These are phyloP conservation scores for Sapria himalayana DNA, from an alignment of 345 rosid genomes.

Conservation along the genomic window DNA sequence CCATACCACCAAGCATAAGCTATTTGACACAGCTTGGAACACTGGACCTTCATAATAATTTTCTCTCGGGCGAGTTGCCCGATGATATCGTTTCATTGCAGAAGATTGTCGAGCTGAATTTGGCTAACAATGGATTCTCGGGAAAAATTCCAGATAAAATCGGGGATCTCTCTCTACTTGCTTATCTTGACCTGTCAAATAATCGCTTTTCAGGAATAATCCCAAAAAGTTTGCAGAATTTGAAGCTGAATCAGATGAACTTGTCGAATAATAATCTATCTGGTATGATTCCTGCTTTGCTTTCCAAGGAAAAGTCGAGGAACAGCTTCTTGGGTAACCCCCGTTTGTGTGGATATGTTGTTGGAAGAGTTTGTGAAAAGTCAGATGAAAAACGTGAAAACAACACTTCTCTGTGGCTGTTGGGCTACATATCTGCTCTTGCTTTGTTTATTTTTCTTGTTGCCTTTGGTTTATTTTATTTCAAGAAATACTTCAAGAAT, in stretches of 20 bases:
- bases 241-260: constrained; percentile 83
- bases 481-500: constrained; percentile 46
- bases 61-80: constrained; percentile 54
- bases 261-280: constrained; percentile 52
- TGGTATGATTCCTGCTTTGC: constrained; percentile 52
- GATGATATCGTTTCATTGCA: constrained; percentile 36
- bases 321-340: constrained; percentile 66
- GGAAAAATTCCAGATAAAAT: constrained; percentile 54
- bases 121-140: constrained; percentile 36
- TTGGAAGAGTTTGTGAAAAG: constrained; percentile 38
- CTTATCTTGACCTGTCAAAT: constrained; percentile 73
- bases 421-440: constrained; percentile 47
- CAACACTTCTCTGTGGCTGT: constrained; percentile 50
- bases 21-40: constrained; percentile 33
- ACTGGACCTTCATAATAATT: constrained; percentile 59
- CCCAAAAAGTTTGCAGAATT: constrained; percentile 47
- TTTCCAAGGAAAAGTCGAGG: constrained; percentile 36
- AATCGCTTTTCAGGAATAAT: constrained; percentile 45
- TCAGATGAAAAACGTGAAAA: constrained; percentile 26
- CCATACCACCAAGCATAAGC: constrained; percentile 44
- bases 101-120: constrained; percentile 63
- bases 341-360: constrained; percentile 49
- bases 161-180: constrained; percentile 52
- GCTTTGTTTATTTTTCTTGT: constrained; percentile 43
- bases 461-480: constrained; percentile 65